Percentiles rank a stretch among this genome's conserved stretches.
phyloP scores from a whole-genome alignment of 352 stramenopile species.

The Pythium monospermum region DNA sequence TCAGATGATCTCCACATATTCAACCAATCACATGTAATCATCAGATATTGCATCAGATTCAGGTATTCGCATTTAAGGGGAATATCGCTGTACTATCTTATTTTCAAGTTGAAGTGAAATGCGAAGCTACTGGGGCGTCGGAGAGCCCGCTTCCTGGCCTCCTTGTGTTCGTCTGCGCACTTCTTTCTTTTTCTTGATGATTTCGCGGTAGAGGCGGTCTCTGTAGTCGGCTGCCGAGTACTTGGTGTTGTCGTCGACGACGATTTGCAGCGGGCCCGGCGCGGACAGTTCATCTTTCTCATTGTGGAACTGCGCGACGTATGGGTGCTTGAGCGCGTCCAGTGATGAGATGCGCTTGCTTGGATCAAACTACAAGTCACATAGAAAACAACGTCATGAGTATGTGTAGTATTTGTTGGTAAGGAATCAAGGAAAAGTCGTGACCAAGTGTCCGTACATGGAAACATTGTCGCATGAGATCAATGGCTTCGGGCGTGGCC shows the following conservation, averaged over 20 bases:
- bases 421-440: no score
- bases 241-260: constrained; percentile 94
- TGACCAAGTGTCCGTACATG: constrained; percentile 32
- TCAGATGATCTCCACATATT: constrained; percentile 8
- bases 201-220: constrained; percentile 90
- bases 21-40: constrained; percentile 5
- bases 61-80: not conserved
- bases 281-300: constrained; percentile 89
- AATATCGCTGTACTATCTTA: not conserved
- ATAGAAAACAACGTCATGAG: no score
- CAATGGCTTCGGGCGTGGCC: constrained; percentile 80
- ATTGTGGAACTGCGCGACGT: constrained; percentile 94
- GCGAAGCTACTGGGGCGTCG: constrained; percentile 15
- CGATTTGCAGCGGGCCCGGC: constrained; percentile 68
- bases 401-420: no score
- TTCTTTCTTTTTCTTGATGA: constrained; percentile 93
- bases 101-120: constrained; percentile 7
- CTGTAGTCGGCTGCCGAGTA: constrained; percentile 92
- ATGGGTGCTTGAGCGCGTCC: constrained; percentile 90
- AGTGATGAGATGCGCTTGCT: constrained; percentile 84
- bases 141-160: constrained; percentile 20
- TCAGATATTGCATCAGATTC: constrained; percentile 7
- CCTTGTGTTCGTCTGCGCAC: constrained; percentile 51
- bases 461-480: constrained; percentile 88
- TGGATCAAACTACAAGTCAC: constrained; percentile 85